Evolutionary conservation across 2,329 filamentous ascomycete species (phyloP).

Genomic region (Xylariaceae sp.): DNA sequence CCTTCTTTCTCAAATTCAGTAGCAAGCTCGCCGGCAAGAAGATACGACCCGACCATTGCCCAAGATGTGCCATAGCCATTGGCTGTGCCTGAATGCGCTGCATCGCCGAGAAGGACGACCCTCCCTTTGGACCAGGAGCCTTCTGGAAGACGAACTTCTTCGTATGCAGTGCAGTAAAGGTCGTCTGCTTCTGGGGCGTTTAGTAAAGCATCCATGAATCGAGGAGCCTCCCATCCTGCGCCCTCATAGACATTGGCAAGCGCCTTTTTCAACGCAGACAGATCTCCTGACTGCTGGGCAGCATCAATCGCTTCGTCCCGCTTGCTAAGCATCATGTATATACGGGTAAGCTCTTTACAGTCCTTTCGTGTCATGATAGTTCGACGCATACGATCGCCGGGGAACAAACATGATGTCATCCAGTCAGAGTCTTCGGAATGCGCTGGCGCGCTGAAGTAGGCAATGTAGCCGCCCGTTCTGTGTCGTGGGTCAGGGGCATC

Average conservation of each 20-base stretch:
- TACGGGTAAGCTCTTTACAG: constrained; percentile 17
- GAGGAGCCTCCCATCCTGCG: constrained; percentile 44
- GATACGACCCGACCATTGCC: constrained; percentile 46
- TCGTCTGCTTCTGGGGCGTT: constrained; percentile 35
- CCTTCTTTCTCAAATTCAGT: constrained; percentile 10
- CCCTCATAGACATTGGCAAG: constrained; percentile 40
- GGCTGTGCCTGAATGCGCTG: constrained; percentile 44
- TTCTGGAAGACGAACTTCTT: constrained; percentile 35
- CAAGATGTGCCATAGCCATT: constrained; percentile 45
- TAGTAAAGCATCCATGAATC: constrained; percentile 37
- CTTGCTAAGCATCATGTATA: constrained; percentile 10
- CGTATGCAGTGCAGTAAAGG: constrained; percentile 43
- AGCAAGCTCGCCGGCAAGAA: constrained; percentile 48
- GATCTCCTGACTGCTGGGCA: constrained; percentile 18
- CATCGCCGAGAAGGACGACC: constrained; percentile 47
- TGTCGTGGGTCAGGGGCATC: constrained; percentile 19
- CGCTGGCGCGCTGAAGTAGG: constrained; percentile 26
- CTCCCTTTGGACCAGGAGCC: constrained; percentile 32
- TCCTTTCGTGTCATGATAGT: constrained; percentile 20
- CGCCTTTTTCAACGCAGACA: constrained; percentile 37
- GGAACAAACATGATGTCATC: constrained; percentile 8
- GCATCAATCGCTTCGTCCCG: constrained; percentile 9
- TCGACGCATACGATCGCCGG: constrained; percentile 4
- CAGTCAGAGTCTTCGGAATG: constrained; percentile 11
- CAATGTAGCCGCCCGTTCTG: constrained; percentile 23